Conservation (phyloP, 2,329 filamentous ascomycete species). For the Botrytis pseudocinerea region DNA sequence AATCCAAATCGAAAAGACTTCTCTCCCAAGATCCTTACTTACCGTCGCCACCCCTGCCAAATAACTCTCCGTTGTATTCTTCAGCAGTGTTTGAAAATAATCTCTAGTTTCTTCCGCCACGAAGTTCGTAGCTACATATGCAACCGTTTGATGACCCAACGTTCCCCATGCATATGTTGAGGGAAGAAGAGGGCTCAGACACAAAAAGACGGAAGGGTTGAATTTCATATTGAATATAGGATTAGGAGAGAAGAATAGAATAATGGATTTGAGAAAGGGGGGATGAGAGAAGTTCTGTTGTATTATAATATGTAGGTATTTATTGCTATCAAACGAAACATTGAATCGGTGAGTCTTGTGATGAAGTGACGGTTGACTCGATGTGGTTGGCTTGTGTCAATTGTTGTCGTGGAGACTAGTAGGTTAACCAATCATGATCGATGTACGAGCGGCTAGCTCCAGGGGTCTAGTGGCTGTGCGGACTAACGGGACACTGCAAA, state of each 20-base stretch:
- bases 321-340: neutral
- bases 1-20: neutral
- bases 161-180: conserved; percentile 39
- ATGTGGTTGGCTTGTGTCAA: neutral
- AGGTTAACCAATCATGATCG: neutral
- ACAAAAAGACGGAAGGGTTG: neutral
- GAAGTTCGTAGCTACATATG: conserved; percentile 62
- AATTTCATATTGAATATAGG: neutral
- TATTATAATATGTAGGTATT: neutral
- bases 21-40: neutral
- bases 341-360: neutral
- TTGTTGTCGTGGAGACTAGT: neutral
- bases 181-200: conserved; percentile 24
- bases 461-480: neutral
- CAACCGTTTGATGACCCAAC: conserved; percentile 66
- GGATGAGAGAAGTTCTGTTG: neutral
- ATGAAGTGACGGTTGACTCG: neutral
- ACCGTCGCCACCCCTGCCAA: conserved; percentile 60
- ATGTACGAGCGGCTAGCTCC: neutral
- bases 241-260: neutral
- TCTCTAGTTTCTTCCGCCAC: conserved; percentile 56
- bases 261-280: neutral
- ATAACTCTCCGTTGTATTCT: conserved; percentile 56
- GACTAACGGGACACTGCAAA: no score
- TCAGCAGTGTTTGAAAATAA: conserved; percentile 59